Evolutionary conservation across 257 asterid species (phyloP).

Genomic region (Avicennia marina): DNA sequence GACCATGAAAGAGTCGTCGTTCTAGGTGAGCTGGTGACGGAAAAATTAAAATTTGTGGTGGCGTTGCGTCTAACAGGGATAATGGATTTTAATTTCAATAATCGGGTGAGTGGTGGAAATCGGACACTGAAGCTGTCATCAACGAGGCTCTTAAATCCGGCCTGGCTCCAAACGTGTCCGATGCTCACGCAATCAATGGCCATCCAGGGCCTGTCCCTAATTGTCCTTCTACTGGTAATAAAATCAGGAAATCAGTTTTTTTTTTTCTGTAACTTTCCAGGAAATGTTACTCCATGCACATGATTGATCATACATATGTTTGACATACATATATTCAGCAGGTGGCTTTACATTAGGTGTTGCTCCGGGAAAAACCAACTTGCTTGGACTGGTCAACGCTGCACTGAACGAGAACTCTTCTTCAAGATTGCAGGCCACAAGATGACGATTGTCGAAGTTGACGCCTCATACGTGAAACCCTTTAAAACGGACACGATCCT

Average conservation of each 20-base stretch:
- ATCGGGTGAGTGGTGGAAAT: conserved; percentile 75
- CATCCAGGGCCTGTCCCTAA: conserved; percentile 36
- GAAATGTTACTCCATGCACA: no score
- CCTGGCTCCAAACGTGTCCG: conserved; percentile 49
- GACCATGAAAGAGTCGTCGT: conserved; percentile 40
- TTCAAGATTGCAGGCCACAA: conserved; percentile 26
- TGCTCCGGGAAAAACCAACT: conserved; percentile 17
- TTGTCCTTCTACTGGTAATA: conserved; percentile 18
- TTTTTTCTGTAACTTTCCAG: no score
- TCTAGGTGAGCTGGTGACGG: no score
- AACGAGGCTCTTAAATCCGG: conserved; percentile 43
- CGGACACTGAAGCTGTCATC: conserved; percentile 54
- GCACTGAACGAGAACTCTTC: conserved; percentile 29
- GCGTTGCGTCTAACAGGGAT: no score
- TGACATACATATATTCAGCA: no score
- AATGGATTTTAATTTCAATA: no score
- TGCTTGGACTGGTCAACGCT: conserved; percentile 25
- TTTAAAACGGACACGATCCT: conserved; percentile 31
- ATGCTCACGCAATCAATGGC: conserved; percentile 62
- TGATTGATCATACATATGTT: no score
- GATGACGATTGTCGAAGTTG: conserved; percentile 29
- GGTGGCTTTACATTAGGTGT: conserved; percentile 18
- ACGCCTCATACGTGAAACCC: conserved; percentile 38
- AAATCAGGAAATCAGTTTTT: background rate
- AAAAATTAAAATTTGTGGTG: no score